Percentiles rank a stretch among this genome's conserved stretches.
Evolutionary conservation across 2,329 filamentous ascomycete genomes (phyloP).

Genomic region (Cladosporium sp.): DNA sequence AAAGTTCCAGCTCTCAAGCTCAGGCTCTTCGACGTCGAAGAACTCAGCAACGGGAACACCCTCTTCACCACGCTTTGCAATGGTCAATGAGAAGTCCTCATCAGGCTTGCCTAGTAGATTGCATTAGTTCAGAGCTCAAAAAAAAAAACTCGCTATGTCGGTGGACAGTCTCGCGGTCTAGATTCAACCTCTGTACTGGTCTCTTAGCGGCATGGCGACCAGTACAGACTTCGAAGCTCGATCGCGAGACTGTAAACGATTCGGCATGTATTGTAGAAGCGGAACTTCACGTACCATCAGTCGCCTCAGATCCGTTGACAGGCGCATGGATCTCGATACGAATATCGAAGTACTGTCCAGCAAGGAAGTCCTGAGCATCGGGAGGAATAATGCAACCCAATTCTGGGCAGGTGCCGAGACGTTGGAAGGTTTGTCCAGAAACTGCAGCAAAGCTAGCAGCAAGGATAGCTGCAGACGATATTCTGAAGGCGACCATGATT

Average conservation of each 20-base stretch:
- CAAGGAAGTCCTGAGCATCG: constrained; percentile 71
- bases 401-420: constrained; percentile 58
- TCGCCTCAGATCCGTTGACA: constrained; percentile 76
- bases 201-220: too few species aligned
- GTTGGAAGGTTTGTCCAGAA: constrained; percentile 57
- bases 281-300: constrained; percentile 40
- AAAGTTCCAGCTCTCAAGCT: constrained; percentile 80
- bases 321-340: constrained; percentile 69
- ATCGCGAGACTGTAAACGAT: background rate
- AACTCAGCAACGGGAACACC: constrained; percentile 62
- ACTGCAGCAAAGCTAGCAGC: constrained; percentile 13
- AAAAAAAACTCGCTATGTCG: background rate
- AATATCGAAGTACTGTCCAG: constrained; percentile 82
- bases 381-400: constrained; percentile 60
- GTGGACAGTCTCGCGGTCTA: too few species aligned
- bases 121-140: background rate
- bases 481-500: constrained; percentile 22
- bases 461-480: constrained; percentile 9
- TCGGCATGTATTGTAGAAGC: background rate
- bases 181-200: too few species aligned
- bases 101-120: constrained; percentile 58
- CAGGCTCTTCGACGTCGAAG: constrained; percentile 70
- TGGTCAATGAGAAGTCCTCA: constrained; percentile 73
- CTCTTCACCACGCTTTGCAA: constrained; percentile 63
- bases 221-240: too few species aligned